Percentiles rank a stretch among this genome's conserved stretches.
These are phyloP conservation scores for Pneumocystis jirovecii DNA, from an alignment of 1,139 yeast species.

Conservation along the genomic window DNA sequence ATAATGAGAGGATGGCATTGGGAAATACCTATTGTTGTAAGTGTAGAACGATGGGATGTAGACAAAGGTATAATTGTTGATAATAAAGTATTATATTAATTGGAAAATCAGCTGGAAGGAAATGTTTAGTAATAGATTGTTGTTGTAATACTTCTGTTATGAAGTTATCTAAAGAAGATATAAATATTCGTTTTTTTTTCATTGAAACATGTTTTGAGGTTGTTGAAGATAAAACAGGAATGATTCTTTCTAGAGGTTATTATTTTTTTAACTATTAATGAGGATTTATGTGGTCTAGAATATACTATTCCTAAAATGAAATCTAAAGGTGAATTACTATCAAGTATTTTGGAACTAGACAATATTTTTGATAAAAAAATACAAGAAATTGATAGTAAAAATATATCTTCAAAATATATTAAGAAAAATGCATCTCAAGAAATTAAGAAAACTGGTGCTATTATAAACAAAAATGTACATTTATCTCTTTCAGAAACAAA, in stretches of 20 bases:
- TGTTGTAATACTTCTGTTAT: conserved; percentile 8
- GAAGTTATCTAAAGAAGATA: conserved; percentile 4
- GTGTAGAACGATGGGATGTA: conserved; percentile 4
- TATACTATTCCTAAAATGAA: conserved; percentile 12
- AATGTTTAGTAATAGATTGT: conserved; percentile 10
- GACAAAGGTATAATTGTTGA: conserved; percentile 6
- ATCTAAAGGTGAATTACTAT: conserved; percentile 9
- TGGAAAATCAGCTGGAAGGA: conserved; percentile 6
- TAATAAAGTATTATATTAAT: not conserved
- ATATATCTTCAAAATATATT: conserved; percentile 1
- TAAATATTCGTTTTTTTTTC: conserved; percentile 5
- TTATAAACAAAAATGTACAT: not conserved
- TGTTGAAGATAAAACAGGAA: conserved; percentile 7
- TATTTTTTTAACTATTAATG: not conserved
- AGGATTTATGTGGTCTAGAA: conserved; percentile 2
- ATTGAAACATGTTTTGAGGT: conserved; percentile 11
- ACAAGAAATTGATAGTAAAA: not conserved
- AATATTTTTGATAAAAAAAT: not conserved
- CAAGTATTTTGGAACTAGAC: not conserved
- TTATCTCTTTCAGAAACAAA: not conserved
- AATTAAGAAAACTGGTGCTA: not conserved
- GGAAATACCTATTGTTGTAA: conserved; percentile 8
- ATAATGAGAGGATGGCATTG: conserved; percentile 5
- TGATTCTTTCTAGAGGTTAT: conserved; percentile 11
- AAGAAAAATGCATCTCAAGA: not conserved